Base-by-base conservation (phyloP, 805 yeast species). In the Saturnispora sekii region DNA sequence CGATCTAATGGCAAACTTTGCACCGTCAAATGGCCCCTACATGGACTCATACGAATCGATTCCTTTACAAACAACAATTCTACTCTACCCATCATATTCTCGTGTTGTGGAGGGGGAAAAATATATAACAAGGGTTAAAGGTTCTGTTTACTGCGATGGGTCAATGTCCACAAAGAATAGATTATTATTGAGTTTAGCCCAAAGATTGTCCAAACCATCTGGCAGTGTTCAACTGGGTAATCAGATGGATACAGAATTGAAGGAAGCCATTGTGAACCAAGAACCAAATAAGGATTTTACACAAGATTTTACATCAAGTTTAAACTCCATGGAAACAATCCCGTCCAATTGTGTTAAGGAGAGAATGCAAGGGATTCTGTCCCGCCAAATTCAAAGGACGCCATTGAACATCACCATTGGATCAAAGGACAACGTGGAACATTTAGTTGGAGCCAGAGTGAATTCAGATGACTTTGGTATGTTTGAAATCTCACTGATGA, bases 131-230 rank as follows among this genome's bases (percentile, higher is more conserved):
- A 77, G 77, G 32, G 76, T 89, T 3, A 70, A 84, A 37, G 96
- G 96, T 6, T 76, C 84, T 73, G 64, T 83, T 26, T 72, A 56
- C 43, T 69, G 84, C 35, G 86, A 88, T 0, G 94, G 94, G 1
- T 66, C 73, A 8, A 73, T 78, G 69, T 73, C 75, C 29, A 68
- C 94, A 35, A 86, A 82, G 55, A 86, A 87, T 60, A 66, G 80
- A 47, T 59, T 89, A 37, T 67, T 89, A 30, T 59, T 83, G 17
- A 72, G 87, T 0, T 62, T 87, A 37, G 85, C 87, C 3, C 76
- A 76, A 48, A 87, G 84, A 59, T 65, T 84, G 41, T 73, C 79
- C 0, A 74, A 77, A 41, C 49, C 61, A 4, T 57, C 56, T 33
- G 55, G 45, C 12, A 35, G 41, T 15, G 11, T 52, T 4, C 52